Percentiles rank a stretch among this genome's conserved stretches.
Evolutionary conservation across 1,284 basidiomycete genomes (phyloP).

Genomic region (Leccinum fallax): DNA sequence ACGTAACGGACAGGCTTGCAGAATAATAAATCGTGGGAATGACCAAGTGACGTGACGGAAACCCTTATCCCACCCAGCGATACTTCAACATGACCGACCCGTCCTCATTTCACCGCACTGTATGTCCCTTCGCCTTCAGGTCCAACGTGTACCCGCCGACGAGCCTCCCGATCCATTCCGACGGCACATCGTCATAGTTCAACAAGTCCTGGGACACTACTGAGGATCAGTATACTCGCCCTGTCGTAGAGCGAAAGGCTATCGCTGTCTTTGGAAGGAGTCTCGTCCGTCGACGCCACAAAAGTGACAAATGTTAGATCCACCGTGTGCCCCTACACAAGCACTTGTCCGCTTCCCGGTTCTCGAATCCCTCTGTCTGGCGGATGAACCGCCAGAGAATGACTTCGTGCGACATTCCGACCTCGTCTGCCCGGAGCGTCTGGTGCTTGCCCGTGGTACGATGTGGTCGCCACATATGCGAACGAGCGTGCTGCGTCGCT

Average conservation of each 20-base stretch:
- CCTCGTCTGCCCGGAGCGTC: slow-evolving; percentile 65
- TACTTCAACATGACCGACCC: slow-evolving; percentile 73
- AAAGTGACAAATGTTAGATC: slow-evolving; percentile 13
- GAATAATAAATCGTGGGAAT: no score
- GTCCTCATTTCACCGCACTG: slow-evolving; percentile 71
- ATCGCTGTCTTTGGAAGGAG: slow-evolving; percentile 67
- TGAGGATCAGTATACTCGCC: neutral
- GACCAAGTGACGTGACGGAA: no score
- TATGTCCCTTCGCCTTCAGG: slow-evolving; percentile 70
- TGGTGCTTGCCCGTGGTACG: slow-evolving; percentile 84
- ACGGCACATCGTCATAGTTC: slow-evolving; percentile 93
- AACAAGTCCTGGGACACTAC: slow-evolving; percentile 82
- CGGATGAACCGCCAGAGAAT: slow-evolving; percentile 83
- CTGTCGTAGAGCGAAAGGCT: slow-evolving; percentile 61
- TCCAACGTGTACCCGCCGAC: slow-evolving; percentile 89
- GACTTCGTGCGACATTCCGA: slow-evolving; percentile 67
- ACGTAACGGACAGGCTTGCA: no score
- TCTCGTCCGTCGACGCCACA: slow-evolving; percentile 57
- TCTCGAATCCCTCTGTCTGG: slow-evolving; percentile 61
- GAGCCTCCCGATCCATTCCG: slow-evolving; percentile 91
- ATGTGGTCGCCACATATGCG: slow-evolving; percentile 81
- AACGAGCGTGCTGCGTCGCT: slow-evolving; percentile 56
- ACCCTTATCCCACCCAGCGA: slow-evolving; percentile 52
- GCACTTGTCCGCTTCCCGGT: slow-evolving; percentile 61
- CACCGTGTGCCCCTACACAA: slow-evolving; percentile 1